phyloP scores from a whole-genome alignment of 2,329 filamentous ascomycete species.

The Aspergillus alliaceus region DNA sequence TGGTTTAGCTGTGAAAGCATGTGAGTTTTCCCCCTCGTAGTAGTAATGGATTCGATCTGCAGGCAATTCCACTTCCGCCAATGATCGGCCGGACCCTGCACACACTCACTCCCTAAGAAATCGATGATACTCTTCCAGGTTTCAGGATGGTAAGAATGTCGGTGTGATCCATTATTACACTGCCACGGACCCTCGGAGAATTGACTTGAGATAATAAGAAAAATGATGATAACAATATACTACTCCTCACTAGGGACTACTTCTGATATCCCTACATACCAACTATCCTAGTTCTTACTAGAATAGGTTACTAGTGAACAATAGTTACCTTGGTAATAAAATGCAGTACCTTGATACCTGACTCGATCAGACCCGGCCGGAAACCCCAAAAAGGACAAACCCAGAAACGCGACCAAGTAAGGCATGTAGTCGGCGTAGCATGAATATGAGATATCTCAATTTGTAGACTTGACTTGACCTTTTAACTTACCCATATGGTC shows the following conservation, averaged over 20 bases:
- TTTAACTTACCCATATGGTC: no score
- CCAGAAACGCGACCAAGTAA: neutral
- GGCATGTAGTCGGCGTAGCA: neutral
- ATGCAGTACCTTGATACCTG: neutral
- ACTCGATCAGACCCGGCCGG: no score
- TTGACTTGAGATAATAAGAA: no score
- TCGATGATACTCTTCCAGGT: no score
- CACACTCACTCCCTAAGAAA: neutral
- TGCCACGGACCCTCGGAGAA: no score
- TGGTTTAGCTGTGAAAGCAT: neutral
- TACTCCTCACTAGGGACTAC: no score
- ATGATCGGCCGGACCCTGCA: neutral
- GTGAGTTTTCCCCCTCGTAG: constrained; percentile 1
- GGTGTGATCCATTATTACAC: neutral
- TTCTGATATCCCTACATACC: neutral
- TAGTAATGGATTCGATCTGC: neutral
- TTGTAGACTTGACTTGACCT: neutral
- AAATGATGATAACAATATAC: no score
- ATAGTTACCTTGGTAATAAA: neutral
- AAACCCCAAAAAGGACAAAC: neutral
- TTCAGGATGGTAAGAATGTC: neutral
- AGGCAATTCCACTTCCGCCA: neutral
- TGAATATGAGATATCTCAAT: neutral
- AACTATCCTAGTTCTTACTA: neutral
- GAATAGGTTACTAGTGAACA: neutral